Conservation (phyloP, 2,329 filamentous ascomycete genomes). For the Sarocladium oryzae region DNA sequence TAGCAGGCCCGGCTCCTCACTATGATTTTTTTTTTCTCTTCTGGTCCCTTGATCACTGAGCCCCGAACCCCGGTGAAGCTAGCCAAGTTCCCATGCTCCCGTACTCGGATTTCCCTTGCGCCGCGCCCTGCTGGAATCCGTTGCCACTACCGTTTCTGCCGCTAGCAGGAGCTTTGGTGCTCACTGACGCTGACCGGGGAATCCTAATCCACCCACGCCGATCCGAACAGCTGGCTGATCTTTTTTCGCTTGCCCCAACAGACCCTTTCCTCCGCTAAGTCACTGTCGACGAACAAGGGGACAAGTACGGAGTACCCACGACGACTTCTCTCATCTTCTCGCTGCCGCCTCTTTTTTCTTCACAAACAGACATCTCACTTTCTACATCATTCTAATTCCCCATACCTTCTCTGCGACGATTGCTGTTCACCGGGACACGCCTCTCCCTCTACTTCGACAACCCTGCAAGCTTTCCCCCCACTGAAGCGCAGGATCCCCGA, state of each 20-base stretch:
- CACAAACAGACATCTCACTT: background rate
- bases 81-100: background rate
- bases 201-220: slow-evolving; percentile 1
- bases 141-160: slow-evolving; percentile 4
- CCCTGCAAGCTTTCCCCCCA: background rate
- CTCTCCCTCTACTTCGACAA: slow-evolving; percentile 1
- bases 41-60: background rate
- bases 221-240: slow-evolving; percentile 7
- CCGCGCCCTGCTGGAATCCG: slow-evolving; percentile 1
- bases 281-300: slow-evolving; percentile 1
- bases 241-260: slow-evolving; percentile 9
- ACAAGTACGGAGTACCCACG: background rate
- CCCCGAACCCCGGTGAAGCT: background rate
- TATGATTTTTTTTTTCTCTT: too few relatives aligned
- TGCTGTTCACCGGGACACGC: background rate
- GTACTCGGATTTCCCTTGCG: background rate
- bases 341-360: background rate
- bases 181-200: slow-evolving; percentile 1
- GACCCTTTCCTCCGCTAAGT: slow-evolving; percentile 7
- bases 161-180: slow-evolving; percentile 3
- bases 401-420: background rate
- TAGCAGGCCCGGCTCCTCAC: background rate
- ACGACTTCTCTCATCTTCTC: background rate
- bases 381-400: background rate
- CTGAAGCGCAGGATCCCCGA: slow-evolving; percentile 1